Percentiles rank a stretch among this genome's conserved stretches.
phyloP scores from a whole-genome alignment of 352 stramenopile genomes.

The Pythium monospermum region DNA sequence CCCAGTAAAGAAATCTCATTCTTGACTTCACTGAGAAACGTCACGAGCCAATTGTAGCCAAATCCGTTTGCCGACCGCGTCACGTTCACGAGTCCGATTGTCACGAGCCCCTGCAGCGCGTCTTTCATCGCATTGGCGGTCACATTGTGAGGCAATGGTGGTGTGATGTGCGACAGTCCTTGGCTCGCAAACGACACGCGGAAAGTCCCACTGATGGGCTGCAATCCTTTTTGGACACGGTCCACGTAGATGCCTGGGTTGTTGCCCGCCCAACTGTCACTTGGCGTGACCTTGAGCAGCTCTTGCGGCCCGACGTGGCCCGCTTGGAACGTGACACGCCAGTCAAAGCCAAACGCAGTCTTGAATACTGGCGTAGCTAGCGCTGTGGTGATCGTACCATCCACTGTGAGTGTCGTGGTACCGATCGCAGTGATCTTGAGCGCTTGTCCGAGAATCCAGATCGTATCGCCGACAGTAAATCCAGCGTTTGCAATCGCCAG shows the following conservation, averaged over 20 bases:
- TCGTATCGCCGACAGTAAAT: slow-evolving; percentile 23
- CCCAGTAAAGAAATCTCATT: slow-evolving; percentile 75
- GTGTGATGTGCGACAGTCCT: slow-evolving; percentile 80
- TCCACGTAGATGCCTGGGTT: slow-evolving; percentile 87
- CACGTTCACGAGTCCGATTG: slow-evolving; percentile 87
- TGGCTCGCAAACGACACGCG: slow-evolving; percentile 57
- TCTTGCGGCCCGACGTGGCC: slow-evolving; percentile 84
- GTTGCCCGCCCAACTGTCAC: slow-evolving; percentile 92
- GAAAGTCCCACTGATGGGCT: slow-evolving; percentile 92
- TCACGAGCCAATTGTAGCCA: slow-evolving; percentile 94
- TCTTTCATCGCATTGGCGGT: slow-evolving; percentile 74
- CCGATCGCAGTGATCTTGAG: slow-evolving; percentile 27
- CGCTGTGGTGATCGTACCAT: slow-evolving; percentile 21
- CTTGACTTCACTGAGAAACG: slow-evolving; percentile 87
- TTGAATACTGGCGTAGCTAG: slow-evolving; percentile 61
- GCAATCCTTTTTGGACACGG: slow-evolving; percentile 75
- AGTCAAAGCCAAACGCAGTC: slow-evolving; percentile 62
- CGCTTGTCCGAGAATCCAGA: slow-evolving; percentile 55
- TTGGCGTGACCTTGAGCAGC: slow-evolving; percentile 74
- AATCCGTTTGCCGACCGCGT: slow-evolving; percentile 88
- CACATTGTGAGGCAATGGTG: slow-evolving; percentile 84
- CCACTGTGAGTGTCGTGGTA: slow-evolving; percentile 15
- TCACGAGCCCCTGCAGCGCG: slow-evolving; percentile 86
- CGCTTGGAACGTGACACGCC: slow-evolving; percentile 68
- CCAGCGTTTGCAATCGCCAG: slow-evolving; percentile 17